These are phyloP conservation scores for Geotrichum restrictum DNA, from an alignment of 1,139 yeast genomes.

Conservation along the genomic window DNA sequence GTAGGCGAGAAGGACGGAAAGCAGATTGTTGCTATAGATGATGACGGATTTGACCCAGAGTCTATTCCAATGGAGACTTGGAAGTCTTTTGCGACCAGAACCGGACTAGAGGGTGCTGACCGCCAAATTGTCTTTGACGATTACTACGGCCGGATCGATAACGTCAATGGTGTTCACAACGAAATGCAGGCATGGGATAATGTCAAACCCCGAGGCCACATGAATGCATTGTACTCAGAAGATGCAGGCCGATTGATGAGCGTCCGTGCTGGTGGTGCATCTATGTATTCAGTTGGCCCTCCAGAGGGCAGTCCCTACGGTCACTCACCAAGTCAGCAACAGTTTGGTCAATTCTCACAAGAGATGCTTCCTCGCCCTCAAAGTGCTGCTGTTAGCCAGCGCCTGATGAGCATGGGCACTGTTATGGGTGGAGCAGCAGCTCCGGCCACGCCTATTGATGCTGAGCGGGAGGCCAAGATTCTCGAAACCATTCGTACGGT, in stretches of 20 bases:
- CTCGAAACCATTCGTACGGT: conserved; percentile 34
- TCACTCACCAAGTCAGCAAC: neutral
- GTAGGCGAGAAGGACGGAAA: conserved; percentile 43
- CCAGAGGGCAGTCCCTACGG: neutral
- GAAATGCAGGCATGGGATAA: conserved; percentile 21
- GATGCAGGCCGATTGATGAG: conserved; percentile 14
- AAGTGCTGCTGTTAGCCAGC: neutral
- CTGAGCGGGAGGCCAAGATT: conserved; percentile 27
- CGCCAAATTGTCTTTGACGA: conserved; percentile 28
- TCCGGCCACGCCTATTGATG: neutral
- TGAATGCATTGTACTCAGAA: conserved; percentile 17
- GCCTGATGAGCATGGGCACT: conserved; percentile 3
- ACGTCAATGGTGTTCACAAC: conserved; percentile 18
- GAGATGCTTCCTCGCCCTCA: conserved; percentile 7
- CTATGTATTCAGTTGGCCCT: conserved; percentile 6
- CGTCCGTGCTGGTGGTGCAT: conserved; percentile 4
- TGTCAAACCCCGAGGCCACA: conserved; percentile 21
- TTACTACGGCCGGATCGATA: conserved; percentile 18
- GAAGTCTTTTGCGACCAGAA: conserved; percentile 38
- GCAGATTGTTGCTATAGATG: conserved; percentile 37
- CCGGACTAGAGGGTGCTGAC: conserved; percentile 39
- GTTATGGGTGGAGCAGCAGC: neutral
- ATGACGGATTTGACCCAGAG: conserved; percentile 31
- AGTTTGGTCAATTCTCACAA: conserved; percentile 13
- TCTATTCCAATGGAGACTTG: conserved; percentile 39